Evolutionary conservation across 306 rosid species (phyloP).

Genomic region (Quercus suber): DNA sequence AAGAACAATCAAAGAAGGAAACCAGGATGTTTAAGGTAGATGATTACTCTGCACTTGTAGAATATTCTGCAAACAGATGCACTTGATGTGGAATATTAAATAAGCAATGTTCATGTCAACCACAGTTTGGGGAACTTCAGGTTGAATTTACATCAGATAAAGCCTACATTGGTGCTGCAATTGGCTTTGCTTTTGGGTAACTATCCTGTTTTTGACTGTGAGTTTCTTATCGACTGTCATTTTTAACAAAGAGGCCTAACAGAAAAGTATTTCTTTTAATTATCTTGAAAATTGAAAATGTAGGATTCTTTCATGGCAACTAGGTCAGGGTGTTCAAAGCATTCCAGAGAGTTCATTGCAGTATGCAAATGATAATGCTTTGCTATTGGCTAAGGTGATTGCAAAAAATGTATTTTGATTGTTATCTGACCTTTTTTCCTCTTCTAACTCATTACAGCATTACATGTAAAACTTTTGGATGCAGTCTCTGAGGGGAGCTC

Average conservation of each 20-base stretch:
- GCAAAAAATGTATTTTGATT: slow-evolving; percentile 9
- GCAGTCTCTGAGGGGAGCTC: slow-evolving; percentile 79
- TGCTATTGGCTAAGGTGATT: slow-evolving; percentile 80
- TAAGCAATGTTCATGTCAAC: slow-evolving; percentile 22
- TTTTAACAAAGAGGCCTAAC: slow-evolving; percentile 8
- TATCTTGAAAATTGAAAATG: slow-evolving; percentile 12
- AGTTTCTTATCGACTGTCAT: not conserved
- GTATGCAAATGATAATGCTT: slow-evolving; percentile 88
- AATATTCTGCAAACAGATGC: slow-evolving; percentile 11
- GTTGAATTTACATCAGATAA: slow-evolving; percentile 75
- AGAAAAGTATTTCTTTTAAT: slow-evolving; percentile 8
- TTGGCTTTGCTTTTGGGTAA: slow-evolving; percentile 70
- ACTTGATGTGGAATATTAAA: slow-evolving; percentile 11
- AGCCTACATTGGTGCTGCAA: slow-evolving; percentile 68
- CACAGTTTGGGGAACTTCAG: slow-evolving; percentile 93
- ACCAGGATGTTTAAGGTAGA: slow-evolving; percentile 69
- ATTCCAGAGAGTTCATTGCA: slow-evolving; percentile 69
- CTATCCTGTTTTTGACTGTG: slow-evolving; percentile 7
- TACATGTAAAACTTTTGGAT: not conserved
- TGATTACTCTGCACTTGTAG: slow-evolving; percentile 16
- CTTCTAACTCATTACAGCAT: not conserved
- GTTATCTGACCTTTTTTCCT: not conserved
- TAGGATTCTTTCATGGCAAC: slow-evolving; percentile 82
- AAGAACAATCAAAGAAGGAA: slow-evolving; percentile 49
- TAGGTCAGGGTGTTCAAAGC: slow-evolving; percentile 77